Evolutionary conservation across 345 rosid species (phyloP).

Genomic region (Dipteronia dyeriana): DNA sequence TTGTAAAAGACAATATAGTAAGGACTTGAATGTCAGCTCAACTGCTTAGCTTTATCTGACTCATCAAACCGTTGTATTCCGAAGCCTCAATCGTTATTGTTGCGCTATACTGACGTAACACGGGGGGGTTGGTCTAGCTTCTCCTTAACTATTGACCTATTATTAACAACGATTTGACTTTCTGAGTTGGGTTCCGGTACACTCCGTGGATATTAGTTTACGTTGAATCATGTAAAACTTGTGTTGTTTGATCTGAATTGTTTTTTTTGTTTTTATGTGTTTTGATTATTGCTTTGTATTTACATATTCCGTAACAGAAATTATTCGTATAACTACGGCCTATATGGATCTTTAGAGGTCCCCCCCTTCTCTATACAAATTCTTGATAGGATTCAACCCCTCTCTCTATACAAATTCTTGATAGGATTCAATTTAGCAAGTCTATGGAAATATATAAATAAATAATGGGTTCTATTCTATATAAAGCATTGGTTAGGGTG

Average conservation of each 20-base stretch:
- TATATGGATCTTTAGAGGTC: conserved; percentile 3
- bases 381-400: not conserved
- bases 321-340: not conserved
- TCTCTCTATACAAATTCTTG: not conserved
- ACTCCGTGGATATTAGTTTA: too few relatives aligned
- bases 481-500: conserved; percentile 9
- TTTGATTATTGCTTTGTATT: too few relatives aligned
- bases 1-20: conserved; percentile 1
- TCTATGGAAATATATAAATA: not conserved
- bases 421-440: not conserved
- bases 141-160: too few relatives aligned
- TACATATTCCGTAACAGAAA: too few relatives aligned
- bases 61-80: not conserved
- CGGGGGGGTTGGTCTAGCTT: too few relatives aligned
- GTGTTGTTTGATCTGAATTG: too few relatives aligned
- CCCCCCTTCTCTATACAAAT: not conserved
- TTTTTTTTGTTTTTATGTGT: too few relatives aligned
- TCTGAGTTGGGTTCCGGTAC: too few relatives aligned
- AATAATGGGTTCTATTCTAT: not conserved
- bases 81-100: too few relatives aligned
- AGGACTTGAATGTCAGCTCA: conserved; percentile 11
- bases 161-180: too few relatives aligned
- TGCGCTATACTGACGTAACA: too few relatives aligned
- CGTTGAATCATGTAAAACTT: too few relatives aligned
- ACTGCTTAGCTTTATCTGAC: not conserved